A percentile compares a stretch with the other conserved stretches of the same genome.
These are phyloP conservation scores for Calonectria naviculata DNA, from an alignment of 2,329 filamentous ascomycete genomes.

Conservation along the genomic window DNA sequence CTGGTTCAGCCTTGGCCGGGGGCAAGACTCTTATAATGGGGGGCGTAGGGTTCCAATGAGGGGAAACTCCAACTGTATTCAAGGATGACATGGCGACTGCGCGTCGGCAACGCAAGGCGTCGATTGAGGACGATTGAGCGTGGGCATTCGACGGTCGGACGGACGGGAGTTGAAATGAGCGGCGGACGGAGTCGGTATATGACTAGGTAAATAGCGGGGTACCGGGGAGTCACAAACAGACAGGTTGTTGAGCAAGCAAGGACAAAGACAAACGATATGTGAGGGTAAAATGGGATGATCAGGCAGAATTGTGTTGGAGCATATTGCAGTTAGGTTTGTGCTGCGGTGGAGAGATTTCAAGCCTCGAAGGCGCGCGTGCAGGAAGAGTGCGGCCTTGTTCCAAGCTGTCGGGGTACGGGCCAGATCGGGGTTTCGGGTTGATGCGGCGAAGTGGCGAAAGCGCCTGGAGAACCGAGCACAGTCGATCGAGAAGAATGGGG, in stretches of 20 bases:
- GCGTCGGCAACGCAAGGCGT: not conserved
- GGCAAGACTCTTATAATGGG: too few species aligned
- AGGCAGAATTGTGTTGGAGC: not conserved
- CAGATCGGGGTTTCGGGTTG: slow-evolving; percentile 36
- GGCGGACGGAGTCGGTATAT: not conserved
- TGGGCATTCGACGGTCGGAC: slow-evolving; percentile 8
- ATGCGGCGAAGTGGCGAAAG: slow-evolving; percentile 25
- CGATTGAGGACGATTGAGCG: not conserved
- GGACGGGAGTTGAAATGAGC: slow-evolving; percentile 2
- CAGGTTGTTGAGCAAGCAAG: not conserved
- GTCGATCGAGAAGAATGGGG: slow-evolving; percentile 7
- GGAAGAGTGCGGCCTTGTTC: not conserved
- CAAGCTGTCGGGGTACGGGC: slow-evolving; percentile 20
- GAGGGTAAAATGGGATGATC: not conserved
- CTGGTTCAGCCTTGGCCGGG: not conserved
- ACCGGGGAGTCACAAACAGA: not conserved
- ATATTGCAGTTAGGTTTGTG: not conserved
- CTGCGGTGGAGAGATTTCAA: not conserved
- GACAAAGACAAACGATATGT: not conserved
- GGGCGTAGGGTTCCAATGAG: too few species aligned
- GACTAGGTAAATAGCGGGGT: slow-evolving; percentile 4
- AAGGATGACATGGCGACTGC: not conserved
- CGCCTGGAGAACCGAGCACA: slow-evolving; percentile 24
- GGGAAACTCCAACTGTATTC: too few species aligned
- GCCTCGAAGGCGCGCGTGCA: not conserved